Percentiles rank a stretch among this genome's conserved stretches.
phyloP scores from a whole-genome alignment of 2,329 filamentous ascomycete species.

The Fusarium sarcochroum region DNA sequence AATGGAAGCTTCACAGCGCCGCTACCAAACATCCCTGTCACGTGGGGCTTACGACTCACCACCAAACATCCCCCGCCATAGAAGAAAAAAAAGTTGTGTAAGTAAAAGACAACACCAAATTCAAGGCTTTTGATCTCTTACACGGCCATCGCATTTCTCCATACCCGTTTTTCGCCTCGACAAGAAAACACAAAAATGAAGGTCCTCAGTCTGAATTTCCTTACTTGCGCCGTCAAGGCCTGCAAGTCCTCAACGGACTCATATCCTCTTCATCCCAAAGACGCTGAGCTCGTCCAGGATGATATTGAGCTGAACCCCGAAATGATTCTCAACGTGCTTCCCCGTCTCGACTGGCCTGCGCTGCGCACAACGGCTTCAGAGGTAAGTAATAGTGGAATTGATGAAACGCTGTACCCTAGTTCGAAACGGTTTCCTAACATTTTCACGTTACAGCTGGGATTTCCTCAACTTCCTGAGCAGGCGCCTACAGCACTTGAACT shows the following conservation, averaged over 20 bases:
- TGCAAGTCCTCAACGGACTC: slow-evolving; percentile 86
- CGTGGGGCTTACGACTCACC: slow-evolving; percentile 46
- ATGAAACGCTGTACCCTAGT: slow-evolving; percentile 9
- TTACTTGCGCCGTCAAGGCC: slow-evolving; percentile 94
- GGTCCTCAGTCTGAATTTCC: slow-evolving; percentile 93
- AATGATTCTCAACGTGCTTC: slow-evolving; percentile 87
- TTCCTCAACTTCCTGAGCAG: slow-evolving; percentile 77
- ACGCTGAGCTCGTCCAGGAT: slow-evolving; percentile 91
- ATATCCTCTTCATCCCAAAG: slow-evolving; percentile 92
- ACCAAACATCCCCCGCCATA: slow-evolving; percentile 38
- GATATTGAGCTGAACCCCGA: slow-evolving; percentile 85
- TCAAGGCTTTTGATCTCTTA: slow-evolving; percentile 7
- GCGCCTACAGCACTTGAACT: slow-evolving; percentile 74
- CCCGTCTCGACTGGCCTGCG: slow-evolving; percentile 89
- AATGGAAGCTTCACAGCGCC: slow-evolving; percentile 4
- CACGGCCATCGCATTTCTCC: background rate
- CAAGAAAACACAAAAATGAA: slow-evolving; percentile 75
- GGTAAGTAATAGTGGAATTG: slow-evolving; percentile 62
- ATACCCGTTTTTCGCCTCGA: background rate
- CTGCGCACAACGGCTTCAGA: slow-evolving; percentile 82
- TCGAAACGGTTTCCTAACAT: slow-evolving; percentile 24
- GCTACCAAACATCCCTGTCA: slow-evolving; percentile 46
- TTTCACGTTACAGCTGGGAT: slow-evolving; percentile 74
- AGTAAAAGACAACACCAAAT: slow-evolving; percentile 35
- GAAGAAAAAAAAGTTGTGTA: slow-evolving; percentile 53